Conservation (phyloP, 1,139 yeast species). For the Candida tropicalis region DNA sequence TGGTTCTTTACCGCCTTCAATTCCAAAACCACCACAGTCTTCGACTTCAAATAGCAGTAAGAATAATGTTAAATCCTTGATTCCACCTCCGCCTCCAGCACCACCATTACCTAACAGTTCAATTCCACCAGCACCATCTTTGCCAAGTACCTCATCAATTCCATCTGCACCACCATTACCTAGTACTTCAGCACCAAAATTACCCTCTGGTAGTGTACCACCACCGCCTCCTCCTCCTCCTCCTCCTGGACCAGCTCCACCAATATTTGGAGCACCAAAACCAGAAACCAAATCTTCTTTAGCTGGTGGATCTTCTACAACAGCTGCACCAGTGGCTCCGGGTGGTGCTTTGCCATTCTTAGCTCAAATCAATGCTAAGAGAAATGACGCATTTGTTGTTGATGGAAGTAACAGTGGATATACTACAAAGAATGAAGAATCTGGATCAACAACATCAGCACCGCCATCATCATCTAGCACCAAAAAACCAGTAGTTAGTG, state of each 20-base stretch:
- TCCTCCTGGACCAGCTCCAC: constrained; percentile 25
- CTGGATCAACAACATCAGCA: constrained; percentile 22
- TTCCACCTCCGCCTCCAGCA: constrained; percentile 19
- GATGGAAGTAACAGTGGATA: constrained; percentile 27
- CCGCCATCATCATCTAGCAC: constrained; percentile 18
- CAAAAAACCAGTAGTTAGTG: neutral
- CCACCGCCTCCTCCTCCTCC: constrained; percentile 21
- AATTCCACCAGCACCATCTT: constrained; percentile 19
- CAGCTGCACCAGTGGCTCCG: constrained; percentile 18
- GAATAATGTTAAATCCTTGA: constrained; percentile 22
- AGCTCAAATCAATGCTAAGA: constrained; percentile 43
- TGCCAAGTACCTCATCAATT: constrained; percentile 20
- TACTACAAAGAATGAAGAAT: constrained; percentile 20
- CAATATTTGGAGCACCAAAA: constrained; percentile 17
- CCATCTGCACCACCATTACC: constrained; percentile 18
- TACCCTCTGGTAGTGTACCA: constrained; percentile 9
- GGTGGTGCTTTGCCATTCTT: constrained; percentile 44
- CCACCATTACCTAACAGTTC: constrained; percentile 22
- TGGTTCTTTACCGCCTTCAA: constrained; percentile 10
- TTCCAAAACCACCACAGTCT: constrained; percentile 15
- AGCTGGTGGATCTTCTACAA: constrained; percentile 18
- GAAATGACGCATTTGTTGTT: constrained; percentile 39
- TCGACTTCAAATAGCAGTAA: constrained; percentile 1
- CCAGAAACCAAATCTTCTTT: constrained; percentile 9
- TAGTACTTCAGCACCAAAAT: constrained; percentile 9